phyloP scores from a whole-genome alignment of 2,329 filamentous ascomycete species.

The Colletotrichum costaricense region DNA sequence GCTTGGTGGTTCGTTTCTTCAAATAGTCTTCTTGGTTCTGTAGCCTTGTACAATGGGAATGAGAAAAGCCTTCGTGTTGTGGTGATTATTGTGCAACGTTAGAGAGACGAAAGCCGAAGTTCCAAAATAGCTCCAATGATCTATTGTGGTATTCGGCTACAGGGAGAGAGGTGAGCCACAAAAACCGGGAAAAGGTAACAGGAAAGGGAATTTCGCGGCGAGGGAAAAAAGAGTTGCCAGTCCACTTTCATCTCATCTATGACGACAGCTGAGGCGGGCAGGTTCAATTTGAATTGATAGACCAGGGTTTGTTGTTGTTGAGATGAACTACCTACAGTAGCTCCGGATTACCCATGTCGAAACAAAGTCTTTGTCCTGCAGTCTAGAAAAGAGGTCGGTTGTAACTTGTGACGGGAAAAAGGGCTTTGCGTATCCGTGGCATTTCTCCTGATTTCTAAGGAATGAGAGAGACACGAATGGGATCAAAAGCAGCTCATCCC shows the following conservation, averaged over 20 bases:
- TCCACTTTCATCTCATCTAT: slow-evolving; percentile 1
- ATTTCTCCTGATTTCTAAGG: background rate
- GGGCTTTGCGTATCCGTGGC: slow-evolving; percentile 1
- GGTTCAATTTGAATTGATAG: background rate
- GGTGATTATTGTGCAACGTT: slow-evolving; percentile 22
- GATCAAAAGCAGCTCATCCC: background rate
- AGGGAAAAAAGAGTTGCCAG: background rate
- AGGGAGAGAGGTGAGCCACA: background rate
- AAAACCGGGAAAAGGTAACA: background rate
- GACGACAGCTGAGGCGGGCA: background rate
- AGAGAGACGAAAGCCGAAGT: background rate
- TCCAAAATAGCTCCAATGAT: background rate
- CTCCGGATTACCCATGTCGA: background rate
- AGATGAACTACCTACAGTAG: background rate
- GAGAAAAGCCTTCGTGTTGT: background rate
- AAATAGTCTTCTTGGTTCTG: background rate
- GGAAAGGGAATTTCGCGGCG: background rate
- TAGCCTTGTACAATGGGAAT: slow-evolving; percentile 9
- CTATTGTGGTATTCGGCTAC: background rate
- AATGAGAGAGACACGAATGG: slow-evolving; percentile 4
- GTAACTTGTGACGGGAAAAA: background rate
- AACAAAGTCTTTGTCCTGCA: background rate
- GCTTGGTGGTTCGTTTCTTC: background rate
- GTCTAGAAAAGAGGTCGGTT: background rate
- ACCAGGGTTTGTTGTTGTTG: background rate